These are phyloP conservation scores for Colletotrichum simmondsii DNA, from an alignment of 2,329 filamentous ascomycete genomes.

Conservation along the genomic window DNA sequence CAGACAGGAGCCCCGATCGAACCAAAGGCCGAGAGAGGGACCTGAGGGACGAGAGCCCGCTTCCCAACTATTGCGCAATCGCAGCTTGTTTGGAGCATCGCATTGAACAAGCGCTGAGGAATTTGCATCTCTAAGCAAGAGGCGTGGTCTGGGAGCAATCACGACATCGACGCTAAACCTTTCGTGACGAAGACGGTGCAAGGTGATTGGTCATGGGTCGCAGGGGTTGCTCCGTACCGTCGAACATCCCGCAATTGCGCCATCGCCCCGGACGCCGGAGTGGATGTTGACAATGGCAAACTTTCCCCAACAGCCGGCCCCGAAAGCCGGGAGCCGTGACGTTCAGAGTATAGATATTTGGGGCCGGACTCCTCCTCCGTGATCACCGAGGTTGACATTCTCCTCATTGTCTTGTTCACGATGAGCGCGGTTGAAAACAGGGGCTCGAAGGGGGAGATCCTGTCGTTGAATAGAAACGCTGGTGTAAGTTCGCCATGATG, in stretches of 20 bases:
- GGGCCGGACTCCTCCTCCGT: constrained; percentile 12
- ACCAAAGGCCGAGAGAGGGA: constrained; percentile 23
- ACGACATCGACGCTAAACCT: constrained; percentile 65
- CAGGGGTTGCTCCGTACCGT: constrained; percentile 32
- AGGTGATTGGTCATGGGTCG: constrained; percentile 48
- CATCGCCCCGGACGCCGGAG: constrained; percentile 34
- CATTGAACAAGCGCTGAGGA: constrained; percentile 29
- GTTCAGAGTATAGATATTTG: constrained; percentile 16
- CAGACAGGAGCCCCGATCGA: constrained; percentile 19
- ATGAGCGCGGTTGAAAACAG: neutral
- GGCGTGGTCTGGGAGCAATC: constrained; percentile 51
- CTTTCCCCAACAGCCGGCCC: constrained; percentile 14
- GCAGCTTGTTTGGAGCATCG: constrained; percentile 38
- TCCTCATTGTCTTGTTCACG: neutral
- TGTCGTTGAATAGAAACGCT: constrained; percentile 3
- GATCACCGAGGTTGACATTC: neutral
- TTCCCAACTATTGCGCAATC: constrained; percentile 48
- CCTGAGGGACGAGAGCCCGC: constrained; percentile 5
- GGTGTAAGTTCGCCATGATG: constrained; percentile 28
- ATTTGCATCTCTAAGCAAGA: constrained; percentile 27
- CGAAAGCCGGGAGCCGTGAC: constrained; percentile 29
- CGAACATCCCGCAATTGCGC: constrained; percentile 35
- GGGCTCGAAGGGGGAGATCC: neutral
- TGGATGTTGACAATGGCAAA: constrained; percentile 9
- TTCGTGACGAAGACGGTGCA: constrained; percentile 52